Base-by-base conservation (phyloP, 345 rosid species). In the Hibiscus mutabilis region DNA sequence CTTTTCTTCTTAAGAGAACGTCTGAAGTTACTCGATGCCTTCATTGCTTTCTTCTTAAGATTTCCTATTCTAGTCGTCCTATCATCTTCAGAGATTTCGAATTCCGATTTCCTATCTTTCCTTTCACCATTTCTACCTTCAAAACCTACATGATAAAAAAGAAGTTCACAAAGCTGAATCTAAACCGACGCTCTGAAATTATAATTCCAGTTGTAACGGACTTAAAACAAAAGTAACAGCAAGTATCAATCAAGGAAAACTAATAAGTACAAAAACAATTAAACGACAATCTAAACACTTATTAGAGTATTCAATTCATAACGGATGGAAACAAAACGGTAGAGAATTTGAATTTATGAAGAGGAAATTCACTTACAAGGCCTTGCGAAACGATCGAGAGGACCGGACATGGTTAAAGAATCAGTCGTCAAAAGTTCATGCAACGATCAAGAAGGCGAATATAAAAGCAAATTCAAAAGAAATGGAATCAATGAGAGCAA, bases 51-150 rank as follows among this genome's bases (percentile, higher is more conserved):
- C 92, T 84, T 94, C 81, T 87, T 94, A 66, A 94, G 75, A 67
- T 19, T 88, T 60, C 92, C 96, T 31, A 87, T 91, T 77, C 84
- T 90, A 14, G 88, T 86, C 80, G 56, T 88, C 85, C 81, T 87
- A 42, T 91, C 97, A 52, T 90, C 97, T 86, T 91, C 98, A 1
- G 93, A 94, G 65, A 79, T 82, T 57, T 91, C 97, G 18, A 90
- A 85, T 71, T 94, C 98, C 1, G 88, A 90, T 65, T 83, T 87
- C 82, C 88, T 21, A 46, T 91, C 97, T 46, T 85, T 83, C 63
- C 84, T 80, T 75, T 90, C 96, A 49, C 87, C 93, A 69, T 81
- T 78, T 62, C 89, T 79, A 3, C 96, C 96, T 67, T 91, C 98
- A 64, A 85, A 85, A 71, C 74, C 74, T 71, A 33, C 18, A 58